phyloP scores from a whole-genome alignment of 2,329 filamentous ascomycete genomes.

The Fusarium sp. region DNA sequence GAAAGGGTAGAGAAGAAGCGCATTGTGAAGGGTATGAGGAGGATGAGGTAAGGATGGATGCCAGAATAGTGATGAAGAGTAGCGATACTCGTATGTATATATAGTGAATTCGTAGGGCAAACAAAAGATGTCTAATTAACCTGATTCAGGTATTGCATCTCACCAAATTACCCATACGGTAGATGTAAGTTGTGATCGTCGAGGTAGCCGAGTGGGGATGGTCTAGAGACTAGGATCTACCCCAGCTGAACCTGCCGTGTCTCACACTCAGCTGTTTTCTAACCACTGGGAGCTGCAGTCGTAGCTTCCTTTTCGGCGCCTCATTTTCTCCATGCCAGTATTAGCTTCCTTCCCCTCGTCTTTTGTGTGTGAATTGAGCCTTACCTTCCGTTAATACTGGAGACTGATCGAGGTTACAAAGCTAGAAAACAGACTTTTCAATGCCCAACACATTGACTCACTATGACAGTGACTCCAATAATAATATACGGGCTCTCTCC shows the following conservation, averaged over 20 bases:
- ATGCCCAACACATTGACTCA: not conserved
- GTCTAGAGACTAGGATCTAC: not conserved
- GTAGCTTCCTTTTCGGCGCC: not conserved
- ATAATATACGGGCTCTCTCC: too few relatives aligned
- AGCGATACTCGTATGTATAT: not conserved
- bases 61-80: not conserved
- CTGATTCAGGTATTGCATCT: not conserved
- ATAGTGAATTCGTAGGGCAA: not conserved
- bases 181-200: not conserved
- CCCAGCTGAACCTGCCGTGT: slow-evolving; percentile 3
- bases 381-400: too few relatives aligned
- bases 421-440: not conserved
- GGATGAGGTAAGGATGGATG: not conserved
- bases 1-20: slow-evolving; percentile 18
- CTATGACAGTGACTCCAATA: not conserved
- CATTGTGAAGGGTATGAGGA: slow-evolving; percentile 26
- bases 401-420: not conserved
- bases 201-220: not conserved
- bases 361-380: not conserved
- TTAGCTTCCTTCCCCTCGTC: not conserved
- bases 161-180: not conserved
- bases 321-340: not conserved
- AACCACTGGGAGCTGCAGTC: not conserved
- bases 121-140: slow-evolving; percentile 1
- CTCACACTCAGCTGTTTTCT: slow-evolving; percentile 2